Evolutionary conservation across 2,329 filamentous ascomycete species (phyloP), one percentile per base, ranked within the genome.

Genomic region (Bipolaris sorokiniana): DNA sequence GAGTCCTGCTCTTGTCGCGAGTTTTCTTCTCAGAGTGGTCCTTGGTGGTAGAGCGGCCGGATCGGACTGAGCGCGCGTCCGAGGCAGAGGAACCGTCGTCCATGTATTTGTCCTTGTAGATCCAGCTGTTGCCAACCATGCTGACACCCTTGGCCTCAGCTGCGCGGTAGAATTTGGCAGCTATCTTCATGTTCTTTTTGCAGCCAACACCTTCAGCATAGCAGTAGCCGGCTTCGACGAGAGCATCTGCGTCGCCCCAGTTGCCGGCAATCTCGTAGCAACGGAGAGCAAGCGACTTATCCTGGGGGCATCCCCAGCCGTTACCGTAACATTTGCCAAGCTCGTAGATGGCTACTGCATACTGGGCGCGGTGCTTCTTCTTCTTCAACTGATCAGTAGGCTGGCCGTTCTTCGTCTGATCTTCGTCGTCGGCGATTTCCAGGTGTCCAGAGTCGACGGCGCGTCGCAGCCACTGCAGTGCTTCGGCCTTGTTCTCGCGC

Each of bases 101-200:
- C 79, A 84, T 83, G 75, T 98, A 98, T 74, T 98, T 98, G 55
- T 92, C 80, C 77, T 98, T 98, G 82, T 97, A 93, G 67, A 98
- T 98, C 93, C 95, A 99, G 82, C 92, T 97, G 76, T 98, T 98
- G 53, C 95, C 95, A 54, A 97, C 90, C 92, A 98, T 98, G 77
- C 88, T 96, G 83, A 97, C 93, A 6, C 95, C 95, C 78, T 95
- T 95, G 22, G 89, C 88, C 75, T 97, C 95, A 5, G 95, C 95
- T 81, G 89, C 84, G 20, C 95, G 88, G 76, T 98, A 98, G 70
- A 95, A 92, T 59, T 87, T 90, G 57, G 95, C 94, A 48, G 91
- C 94, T 79, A 93, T 97, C 81, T 92, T 97, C 73, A 97, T 81
- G 73, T 98, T 91, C 79, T 98, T 99, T 82, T 95, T 97, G 75